Evolutionary conservation across 495 filamentous ascomycete genomes (phyloP).

Genomic region (Hypoxylon fuscum): DNA sequence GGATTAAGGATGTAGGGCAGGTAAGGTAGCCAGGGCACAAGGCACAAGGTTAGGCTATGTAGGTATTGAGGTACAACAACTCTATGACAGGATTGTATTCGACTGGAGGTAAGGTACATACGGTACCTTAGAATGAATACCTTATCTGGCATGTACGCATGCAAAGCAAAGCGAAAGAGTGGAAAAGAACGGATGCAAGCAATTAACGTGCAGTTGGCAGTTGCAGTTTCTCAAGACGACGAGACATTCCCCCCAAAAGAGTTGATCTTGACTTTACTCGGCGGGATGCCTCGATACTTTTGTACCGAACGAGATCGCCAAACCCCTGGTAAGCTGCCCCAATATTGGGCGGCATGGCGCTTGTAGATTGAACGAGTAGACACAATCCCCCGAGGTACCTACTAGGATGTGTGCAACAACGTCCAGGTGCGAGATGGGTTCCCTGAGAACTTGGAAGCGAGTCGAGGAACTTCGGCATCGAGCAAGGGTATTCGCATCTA

Average conservation of each 20-base stretch:
- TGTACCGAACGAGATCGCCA: slow-evolving; percentile 42
- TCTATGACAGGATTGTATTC: no score
- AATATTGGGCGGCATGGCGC: slow-evolving; percentile 49
- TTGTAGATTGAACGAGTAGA: slow-evolving; percentile 27
- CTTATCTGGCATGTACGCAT: slow-evolving; percentile 32
- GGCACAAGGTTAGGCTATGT: slow-evolving; percentile 6
- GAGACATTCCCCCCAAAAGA: slow-evolving; percentile 25
- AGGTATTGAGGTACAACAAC: slow-evolving; percentile 3
- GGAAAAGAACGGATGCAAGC: slow-evolving; percentile 28
- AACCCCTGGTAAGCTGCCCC: slow-evolving; percentile 41
- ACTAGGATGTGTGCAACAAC: slow-evolving; percentile 23
- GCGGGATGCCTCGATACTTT: slow-evolving; percentile 40
- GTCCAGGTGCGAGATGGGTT: not conserved
- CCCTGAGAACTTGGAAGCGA: slow-evolving; percentile 34
- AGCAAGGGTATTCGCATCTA: slow-evolving; percentile 33
- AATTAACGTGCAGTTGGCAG: slow-evolving; percentile 30
- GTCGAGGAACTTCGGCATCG: slow-evolving; percentile 33
- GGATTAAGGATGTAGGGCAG: slow-evolving; percentile 14
- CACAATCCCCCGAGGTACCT: slow-evolving; percentile 2
- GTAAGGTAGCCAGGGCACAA: not conserved
- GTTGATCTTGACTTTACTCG: slow-evolving; percentile 11
- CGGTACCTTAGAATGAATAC: slow-evolving; percentile 10
- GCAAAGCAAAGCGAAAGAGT: slow-evolving; percentile 20
- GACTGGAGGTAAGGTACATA: no score
- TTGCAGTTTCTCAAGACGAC: slow-evolving; percentile 10